A percentile compares a stretch with the other conserved stretches of the same genome.
phyloP scores from a whole-genome alignment of 2,329 filamentous ascomycete genomes.

The Fusarium caatingaense region DNA sequence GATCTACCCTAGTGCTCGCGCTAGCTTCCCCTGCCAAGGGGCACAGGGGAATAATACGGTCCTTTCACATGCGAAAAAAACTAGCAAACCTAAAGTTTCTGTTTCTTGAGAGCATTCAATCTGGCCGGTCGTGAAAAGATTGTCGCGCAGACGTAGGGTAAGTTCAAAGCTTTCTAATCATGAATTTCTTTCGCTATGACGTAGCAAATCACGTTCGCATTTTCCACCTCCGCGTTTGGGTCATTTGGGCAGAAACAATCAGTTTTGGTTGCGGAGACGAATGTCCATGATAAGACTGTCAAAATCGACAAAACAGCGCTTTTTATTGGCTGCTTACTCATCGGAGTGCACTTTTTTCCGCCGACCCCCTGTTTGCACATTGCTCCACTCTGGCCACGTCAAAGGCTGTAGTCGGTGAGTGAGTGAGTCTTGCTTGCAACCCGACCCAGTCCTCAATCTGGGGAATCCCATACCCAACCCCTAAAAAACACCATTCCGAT shows the following conservation, averaged over 20 bases:
- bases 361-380: constrained; percentile 8
- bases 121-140: not conserved
- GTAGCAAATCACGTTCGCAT: constrained; percentile 3
- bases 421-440: constrained; percentile 29
- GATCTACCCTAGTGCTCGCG: not conserved
- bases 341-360: constrained; percentile 39
- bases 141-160: constrained; percentile 1
- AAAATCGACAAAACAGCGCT: not conserved
- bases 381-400: constrained; percentile 40
- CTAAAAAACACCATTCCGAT: constrained; percentile 36
- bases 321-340: constrained; percentile 12
- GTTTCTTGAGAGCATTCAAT: not conserved
- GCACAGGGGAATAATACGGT: not conserved
- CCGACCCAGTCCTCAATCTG: constrained; percentile 29
- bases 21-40: not conserved
- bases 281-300: constrained; percentile 15
- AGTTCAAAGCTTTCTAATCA: not conserved
- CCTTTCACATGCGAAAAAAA: not conserved
- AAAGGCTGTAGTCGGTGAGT: constrained; percentile 42
- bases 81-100: not conserved
- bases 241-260: constrained; percentile 21
- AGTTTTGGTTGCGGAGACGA: constrained; percentile 8
- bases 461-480: constrained; percentile 26
- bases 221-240: constrained; percentile 9
- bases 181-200: constrained; percentile 3